phyloP scores from a whole-genome alignment of 192 early-diverging fungal species.

The Geranomyces michiganensis region DNA sequence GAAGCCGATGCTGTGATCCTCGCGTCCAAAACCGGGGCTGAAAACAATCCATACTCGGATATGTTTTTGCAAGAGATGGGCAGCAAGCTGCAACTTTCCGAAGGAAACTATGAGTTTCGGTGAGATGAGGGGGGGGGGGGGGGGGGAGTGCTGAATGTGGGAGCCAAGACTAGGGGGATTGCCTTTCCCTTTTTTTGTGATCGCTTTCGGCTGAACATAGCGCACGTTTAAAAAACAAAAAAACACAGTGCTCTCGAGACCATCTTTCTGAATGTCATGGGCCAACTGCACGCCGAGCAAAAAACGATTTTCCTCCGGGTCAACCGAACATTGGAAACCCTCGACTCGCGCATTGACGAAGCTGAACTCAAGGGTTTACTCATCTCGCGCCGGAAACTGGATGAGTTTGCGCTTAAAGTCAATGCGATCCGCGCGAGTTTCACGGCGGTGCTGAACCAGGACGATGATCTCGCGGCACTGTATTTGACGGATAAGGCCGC shows the following conservation, averaged over 20 bases:
- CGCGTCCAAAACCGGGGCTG: slow-evolving; percentile 49
- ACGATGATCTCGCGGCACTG: slow-evolving; percentile 90
- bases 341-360: slow-evolving; percentile 75
- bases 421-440: slow-evolving; percentile 76
- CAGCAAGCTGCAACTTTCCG: slow-evolving; percentile 60
- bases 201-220: not conserved
- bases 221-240: not conserved
- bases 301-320: slow-evolving; percentile 70
- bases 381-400: slow-evolving; percentile 74
- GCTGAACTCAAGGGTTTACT: slow-evolving; percentile 77
- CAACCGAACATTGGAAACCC: slow-evolving; percentile 62
- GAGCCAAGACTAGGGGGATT: no score
- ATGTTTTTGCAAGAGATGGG: slow-evolving; percentile 80
- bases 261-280: slow-evolving; percentile 73
- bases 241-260: slow-evolving; percentile 76
- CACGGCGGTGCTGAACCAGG: slow-evolving; percentile 77
- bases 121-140: no score
- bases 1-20: slow-evolving; percentile 77
- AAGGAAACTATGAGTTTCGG: slow-evolving; percentile 43
- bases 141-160: no score
- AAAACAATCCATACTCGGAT: slow-evolving; percentile 54
- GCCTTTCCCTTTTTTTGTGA: not conserved
- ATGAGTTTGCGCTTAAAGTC: slow-evolving; percentile 78
- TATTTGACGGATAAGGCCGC: slow-evolving; percentile 81
- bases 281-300: slow-evolving; percentile 52